These are phyloP conservation scores for Pisolithus sp. DNA, from an alignment of 768 basidiomycete genomes.

Conservation along the genomic window DNA sequence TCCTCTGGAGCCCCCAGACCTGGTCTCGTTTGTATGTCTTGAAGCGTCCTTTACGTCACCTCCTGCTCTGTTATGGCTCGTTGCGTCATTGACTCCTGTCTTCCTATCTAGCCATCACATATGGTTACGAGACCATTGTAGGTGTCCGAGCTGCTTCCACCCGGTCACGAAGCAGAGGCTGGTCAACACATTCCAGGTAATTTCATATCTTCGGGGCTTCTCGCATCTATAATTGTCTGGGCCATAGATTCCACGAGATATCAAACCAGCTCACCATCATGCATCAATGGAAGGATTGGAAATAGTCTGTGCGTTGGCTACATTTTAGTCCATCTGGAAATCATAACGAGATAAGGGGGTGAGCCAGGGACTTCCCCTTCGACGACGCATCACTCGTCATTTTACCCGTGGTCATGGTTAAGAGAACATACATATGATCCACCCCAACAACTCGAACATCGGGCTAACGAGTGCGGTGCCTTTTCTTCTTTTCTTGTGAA, in stretches of 20 bases:
- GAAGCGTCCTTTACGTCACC: background rate
- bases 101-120: constrained; percentile 69
- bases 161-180: constrained; percentile 85
- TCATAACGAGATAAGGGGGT: background rate
- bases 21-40: constrained; percentile 73
- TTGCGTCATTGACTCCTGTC: background rate
- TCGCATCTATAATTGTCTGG: constrained; percentile 1
- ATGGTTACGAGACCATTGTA: constrained; percentile 91
- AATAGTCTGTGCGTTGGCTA: constrained; percentile 57
- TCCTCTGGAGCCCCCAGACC: constrained; percentile 66
- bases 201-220: constrained; percentile 7
- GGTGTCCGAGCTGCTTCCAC: constrained; percentile 84
- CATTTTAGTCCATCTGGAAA: background rate
- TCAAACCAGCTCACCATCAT: constrained; percentile 56
- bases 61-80: background rate
- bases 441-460: constrained; percentile 24
- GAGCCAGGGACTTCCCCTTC: constrained; percentile 16
- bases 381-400: constrained; percentile 60
- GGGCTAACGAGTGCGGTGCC: constrained; percentile 38
- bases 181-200: constrained; percentile 76
- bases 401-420: constrained; percentile 88
- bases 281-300: constrained; percentile 58
- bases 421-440: constrained; percentile 77
- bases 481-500: constrained; percentile 1
- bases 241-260: constrained; percentile 66